Base-by-base conservation (phyloP, 176 grass and related monocot genomes). In the Bothriochloa decipiens region DNA sequence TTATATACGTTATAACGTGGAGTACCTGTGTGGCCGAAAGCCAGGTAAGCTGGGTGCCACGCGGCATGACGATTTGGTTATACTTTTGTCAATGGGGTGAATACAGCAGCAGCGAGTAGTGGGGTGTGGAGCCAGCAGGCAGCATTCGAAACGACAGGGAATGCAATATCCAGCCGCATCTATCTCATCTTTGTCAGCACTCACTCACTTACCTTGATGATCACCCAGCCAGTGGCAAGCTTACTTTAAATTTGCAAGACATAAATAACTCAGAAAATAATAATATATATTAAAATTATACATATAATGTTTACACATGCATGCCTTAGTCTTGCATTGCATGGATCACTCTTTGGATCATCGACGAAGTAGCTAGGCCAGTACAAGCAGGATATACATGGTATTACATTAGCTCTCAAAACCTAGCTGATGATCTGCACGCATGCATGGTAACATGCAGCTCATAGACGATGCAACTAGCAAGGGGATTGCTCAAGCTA, bases 181-280 rank as follows among this genome's bases (percentile, higher is more conserved):
- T 65, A 74, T 73, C 23, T 74, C 43, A 49, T 74, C 71, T 74
- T 29, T 74, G 71, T 74, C 71, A 74, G 71, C 71, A 74, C 25
- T 50, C 71, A 74, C 71, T 74, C 42, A 14, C 41, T 72, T 41
- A 27, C 36, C 11, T 18, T 14, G 20, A 43, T 63, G 55, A 58
- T 58, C 58, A 61, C 58, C n/a, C 22, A 26, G n/a, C 58, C 58
- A 61, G n/a, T 25, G 58, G 3, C 58, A 61, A 61, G 25, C 58
- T 25, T 11, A 23, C 58, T 61, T 61, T 25, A 12, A 61, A 25
- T 61, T 61, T 61, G 58, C 58, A 61, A 25, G n/a, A 12, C 58
- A 61, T 5, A 61, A 25, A 61, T 3, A 61, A 61, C 8, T 61
- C 58, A 20, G 16, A 55, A 25, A 11, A 60, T 58, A 58, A 1